Conservation (phyloP, 176 grass and related monocot genomes). For the Aegilops speltoides region DNA sequence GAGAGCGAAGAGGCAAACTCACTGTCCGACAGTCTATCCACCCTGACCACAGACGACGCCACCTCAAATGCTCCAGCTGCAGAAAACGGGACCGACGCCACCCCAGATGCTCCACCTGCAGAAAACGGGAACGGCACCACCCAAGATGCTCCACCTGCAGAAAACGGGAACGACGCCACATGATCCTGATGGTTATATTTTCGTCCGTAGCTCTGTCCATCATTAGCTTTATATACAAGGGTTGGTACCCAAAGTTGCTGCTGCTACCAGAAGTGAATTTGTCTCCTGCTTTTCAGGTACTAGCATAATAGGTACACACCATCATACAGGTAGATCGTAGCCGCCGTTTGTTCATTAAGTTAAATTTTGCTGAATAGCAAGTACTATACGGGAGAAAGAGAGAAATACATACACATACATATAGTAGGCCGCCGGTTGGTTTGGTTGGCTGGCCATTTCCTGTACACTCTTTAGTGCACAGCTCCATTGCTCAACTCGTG, state of each 20-base stretch:
- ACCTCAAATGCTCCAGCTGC: constrained; percentile 34
- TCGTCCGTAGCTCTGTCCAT: neutral
- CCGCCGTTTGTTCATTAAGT: constrained; percentile 31
- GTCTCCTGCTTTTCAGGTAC: constrained; percentile 28
- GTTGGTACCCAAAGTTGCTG: constrained; percentile 24
- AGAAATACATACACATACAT: neutral
- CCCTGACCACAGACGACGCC: constrained; percentile 57
- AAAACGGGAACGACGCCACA: constrained; percentile 47
- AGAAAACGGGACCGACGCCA: constrained; percentile 61
- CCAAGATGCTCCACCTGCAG: constrained; percentile 34
- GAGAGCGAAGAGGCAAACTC: constrained; percentile 71
- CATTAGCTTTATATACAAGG: constrained; percentile 35
- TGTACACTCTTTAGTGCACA: constrained; percentile 21
- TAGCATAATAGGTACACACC: constrained; percentile 44
- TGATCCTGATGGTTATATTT: constrained; percentile 32
- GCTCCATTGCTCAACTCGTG: neutral
- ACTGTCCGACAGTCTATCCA: constrained; percentile 47
- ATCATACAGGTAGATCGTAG: constrained; percentile 33
- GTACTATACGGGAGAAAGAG: constrained; percentile 11
- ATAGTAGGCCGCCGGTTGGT: neutral
- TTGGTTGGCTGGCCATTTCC: constrained; percentile 14
- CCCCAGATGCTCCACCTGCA: constrained; percentile 29
- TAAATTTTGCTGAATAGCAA: constrained; percentile 11
- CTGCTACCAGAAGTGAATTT: constrained; percentile 35
- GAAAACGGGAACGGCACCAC: constrained; percentile 61